A percentile compares a stretch with the other conserved stretches of the same genome.
Evolutionary conservation across 192 early-diverging fungal genomes (phyloP).

Genomic region (Allomyces arbusculus): DNA sequence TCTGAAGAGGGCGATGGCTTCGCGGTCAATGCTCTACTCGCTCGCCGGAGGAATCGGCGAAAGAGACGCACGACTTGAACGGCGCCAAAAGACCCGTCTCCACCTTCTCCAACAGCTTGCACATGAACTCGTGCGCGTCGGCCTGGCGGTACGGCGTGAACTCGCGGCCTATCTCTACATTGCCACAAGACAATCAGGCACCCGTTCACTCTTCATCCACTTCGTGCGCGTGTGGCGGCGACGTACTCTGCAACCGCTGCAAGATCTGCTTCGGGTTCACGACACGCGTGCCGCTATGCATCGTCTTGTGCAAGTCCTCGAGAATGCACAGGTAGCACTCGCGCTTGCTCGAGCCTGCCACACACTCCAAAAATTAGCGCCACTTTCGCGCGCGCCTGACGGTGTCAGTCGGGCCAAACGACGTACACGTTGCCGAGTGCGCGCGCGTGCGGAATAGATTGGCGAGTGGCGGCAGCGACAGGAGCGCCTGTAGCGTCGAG

Average conservation of each 20-base stretch:
- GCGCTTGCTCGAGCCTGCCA: constrained; percentile 43
- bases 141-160: constrained; percentile 65
- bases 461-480: constrained; percentile 50
- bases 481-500: constrained; percentile 54
- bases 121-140: constrained; percentile 75
- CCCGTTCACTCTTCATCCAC: no score
- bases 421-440: constrained; percentile 39
- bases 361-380: constrained; percentile 40
- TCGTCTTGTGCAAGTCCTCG: constrained; percentile 1
- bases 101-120: constrained; percentile 39
- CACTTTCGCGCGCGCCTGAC: constrained; percentile 11
- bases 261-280: background rate
- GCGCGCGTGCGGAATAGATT: constrained; percentile 38
- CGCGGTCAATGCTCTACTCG: background rate
- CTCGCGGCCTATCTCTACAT: constrained; percentile 44
- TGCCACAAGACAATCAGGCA: no score
- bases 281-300: background rate
- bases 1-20: constrained; percentile 1
- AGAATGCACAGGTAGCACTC: constrained; percentile 6
- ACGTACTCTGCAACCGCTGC: background rate
- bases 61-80: constrained; percentile 4
- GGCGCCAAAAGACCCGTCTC: constrained; percentile 17
- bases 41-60: background rate
- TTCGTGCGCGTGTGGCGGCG: no score
- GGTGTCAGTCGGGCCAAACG: constrained; percentile 20